Evolutionary conservation across 257 asterid species (phyloP).

Genomic region (Nicotiana attenuata): DNA sequence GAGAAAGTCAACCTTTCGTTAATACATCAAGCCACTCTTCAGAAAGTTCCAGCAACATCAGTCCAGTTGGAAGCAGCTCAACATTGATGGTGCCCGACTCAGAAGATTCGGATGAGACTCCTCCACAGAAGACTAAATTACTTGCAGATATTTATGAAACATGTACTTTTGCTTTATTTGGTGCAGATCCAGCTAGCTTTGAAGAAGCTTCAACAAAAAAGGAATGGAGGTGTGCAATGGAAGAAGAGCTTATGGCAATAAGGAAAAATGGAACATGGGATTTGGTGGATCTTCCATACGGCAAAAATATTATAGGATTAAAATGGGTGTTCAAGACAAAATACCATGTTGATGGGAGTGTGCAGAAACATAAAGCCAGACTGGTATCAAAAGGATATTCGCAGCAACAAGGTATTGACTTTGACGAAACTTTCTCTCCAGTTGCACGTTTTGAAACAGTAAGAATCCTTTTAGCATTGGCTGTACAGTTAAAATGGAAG

Average conservation of each 20-base stretch:
- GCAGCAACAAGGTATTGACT: too few species aligned
- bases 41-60: not conserved
- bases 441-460: too few species aligned
- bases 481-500: too few species aligned
- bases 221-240: not conserved
- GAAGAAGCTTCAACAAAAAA: not conserved
- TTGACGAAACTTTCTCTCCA: too few species aligned
- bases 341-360: too few species aligned
- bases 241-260: not conserved
- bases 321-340: too few species aligned
- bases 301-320: too few species aligned
- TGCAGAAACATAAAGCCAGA: too few species aligned
- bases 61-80: not conserved
- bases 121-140: not conserved
- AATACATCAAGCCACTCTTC: not conserved
- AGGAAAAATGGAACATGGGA: not conserved
- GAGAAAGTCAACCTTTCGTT: not conserved
- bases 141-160: too few species aligned
- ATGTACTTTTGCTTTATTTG: not conserved
- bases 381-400: too few species aligned
- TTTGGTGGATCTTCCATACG: not conserved
- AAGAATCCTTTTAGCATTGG: too few species aligned
- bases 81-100: not conserved
- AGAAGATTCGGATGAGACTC: too few species aligned
- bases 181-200: not conserved